Base-by-base conservation (phyloP, 345 rosid species). In the Dipteronia sinensis region DNA sequence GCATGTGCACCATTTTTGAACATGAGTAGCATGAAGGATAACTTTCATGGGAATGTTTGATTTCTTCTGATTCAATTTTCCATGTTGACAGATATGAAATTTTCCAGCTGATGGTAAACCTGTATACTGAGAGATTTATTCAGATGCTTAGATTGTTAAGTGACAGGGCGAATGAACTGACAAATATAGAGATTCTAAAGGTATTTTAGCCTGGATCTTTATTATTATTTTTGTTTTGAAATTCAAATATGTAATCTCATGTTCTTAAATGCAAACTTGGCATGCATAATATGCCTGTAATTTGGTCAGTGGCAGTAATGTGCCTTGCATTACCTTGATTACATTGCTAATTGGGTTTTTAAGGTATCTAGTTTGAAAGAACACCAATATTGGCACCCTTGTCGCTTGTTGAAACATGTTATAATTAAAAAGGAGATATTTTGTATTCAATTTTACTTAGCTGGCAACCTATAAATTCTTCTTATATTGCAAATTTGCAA, bases 131-230 rank as follows among this genome's bases (percentile, higher is more conserved):
- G 98, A 90, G 99, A 85, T 94, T 97, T 81, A 93, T 90, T 84
- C 99, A 97, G 87, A 92, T 94, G 98, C 99, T 97, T 83, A 87
- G 99, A 79, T 83, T 94, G 89, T 92, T 97, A 63, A 93, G 99
- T 81, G 97, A 97, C 86, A 89, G 95, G 86, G 95, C 95, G 22
- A 92, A 84, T 82, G 93, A 92, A 46, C 81, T 94, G 69, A 88
- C 99, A 78, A 97, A 97, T 85, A 94, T 97, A 82, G 99, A 97
- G 91, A 97, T 97, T 78, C 80, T 97, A 75, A 97, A 97, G 98
- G 99, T 97, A 82, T 65, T 70, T 66, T 47, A 80, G 25, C 62
- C 67, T 38, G 69, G 63, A 47, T 61, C 31, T 20, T 82, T 46
- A 38, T 46, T n/a, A n/a, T n/a, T n/a, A n/a, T 53, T 46, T 7